Conservation (phyloP, 768 basidiomycete genomes). For the Neoboletus magnificus region DNA sequence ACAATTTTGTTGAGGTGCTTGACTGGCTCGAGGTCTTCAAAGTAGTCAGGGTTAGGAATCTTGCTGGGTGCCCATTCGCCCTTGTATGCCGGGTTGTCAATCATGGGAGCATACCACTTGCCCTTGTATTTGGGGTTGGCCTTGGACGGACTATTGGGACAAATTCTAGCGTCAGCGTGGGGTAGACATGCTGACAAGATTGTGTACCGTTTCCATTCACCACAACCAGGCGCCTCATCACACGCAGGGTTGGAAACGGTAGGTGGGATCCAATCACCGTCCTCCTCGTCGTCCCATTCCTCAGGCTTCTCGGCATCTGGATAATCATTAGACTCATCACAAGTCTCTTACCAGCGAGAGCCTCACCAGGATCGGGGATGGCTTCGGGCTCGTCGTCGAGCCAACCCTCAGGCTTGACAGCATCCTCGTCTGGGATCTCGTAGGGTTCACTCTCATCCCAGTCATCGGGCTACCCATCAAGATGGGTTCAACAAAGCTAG, state of each 20-base stretch:
- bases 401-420: conserved; percentile 93
- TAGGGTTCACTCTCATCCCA: conserved; percentile 98
- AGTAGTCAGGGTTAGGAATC: conserved; percentile 89
- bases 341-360: neutral
- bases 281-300: conserved; percentile 99
- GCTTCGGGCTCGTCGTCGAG: conserved; percentile 79
- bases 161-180: neutral
- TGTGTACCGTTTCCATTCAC: conserved; percentile 80
- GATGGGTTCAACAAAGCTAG: neutral
- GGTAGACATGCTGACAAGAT: neutral
- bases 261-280: conserved; percentile 97
- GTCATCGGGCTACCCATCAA: conserved; percentile 67
- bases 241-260: conserved; percentile 89
- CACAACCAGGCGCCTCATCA: conserved; percentile 86
- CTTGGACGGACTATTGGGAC: conserved; percentile 63
- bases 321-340: neutral
- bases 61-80: conserved; percentile 90
- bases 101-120: conserved; percentile 93
- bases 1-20: conserved; percentile 85
- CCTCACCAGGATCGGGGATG: conserved; percentile 82
- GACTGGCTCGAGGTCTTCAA: conserved; percentile 81
- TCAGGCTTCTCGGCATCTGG: conserved; percentile 90
- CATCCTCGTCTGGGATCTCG: conserved; percentile 84
- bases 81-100: conserved; percentile 97
- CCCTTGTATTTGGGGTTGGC: conserved; percentile 96